Percentiles rank a stretch among this genome's conserved stretches.
phyloP scores from a whole-genome alignment of 148 eudicot species.

The Amaranthus cruentus region DNA sequence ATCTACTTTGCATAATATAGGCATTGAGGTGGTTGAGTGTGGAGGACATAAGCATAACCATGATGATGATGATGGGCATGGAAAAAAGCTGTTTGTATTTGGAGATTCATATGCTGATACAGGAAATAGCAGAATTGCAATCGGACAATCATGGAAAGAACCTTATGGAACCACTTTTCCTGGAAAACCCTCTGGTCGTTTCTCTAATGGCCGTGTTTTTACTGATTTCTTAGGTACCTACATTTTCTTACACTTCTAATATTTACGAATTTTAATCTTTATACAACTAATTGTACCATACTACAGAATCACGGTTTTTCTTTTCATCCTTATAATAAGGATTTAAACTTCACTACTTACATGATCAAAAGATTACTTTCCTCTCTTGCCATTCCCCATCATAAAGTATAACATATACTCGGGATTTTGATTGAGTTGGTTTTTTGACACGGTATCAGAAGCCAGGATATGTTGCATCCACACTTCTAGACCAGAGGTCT shows the following conservation, averaged over 20 bases:
- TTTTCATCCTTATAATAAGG: too few relatives aligned
- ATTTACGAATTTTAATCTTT: neutral
- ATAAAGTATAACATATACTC: too few relatives aligned
- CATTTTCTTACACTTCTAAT: neutral
- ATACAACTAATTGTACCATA: too few relatives aligned
- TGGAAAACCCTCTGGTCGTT: slow-evolving; percentile 80
- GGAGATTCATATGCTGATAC: slow-evolving; percentile 94
- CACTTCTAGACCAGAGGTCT: too few relatives aligned
- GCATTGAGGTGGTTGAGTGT: slow-evolving; percentile 11
- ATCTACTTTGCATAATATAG: neutral
- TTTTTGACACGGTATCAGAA: too few relatives aligned
- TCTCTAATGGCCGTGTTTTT: slow-evolving; percentile 78
- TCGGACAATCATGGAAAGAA: slow-evolving; percentile 42
- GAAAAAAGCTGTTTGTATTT: slow-evolving; percentile 63
- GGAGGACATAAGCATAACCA: neutral
- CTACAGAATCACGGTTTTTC: too few relatives aligned
- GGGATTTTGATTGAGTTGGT: too few relatives aligned
- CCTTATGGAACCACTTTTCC: slow-evolving; percentile 86
- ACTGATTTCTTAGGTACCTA: slow-evolving; percentile 67
- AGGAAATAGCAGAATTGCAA: slow-evolving; percentile 42
- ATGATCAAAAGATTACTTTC: too few relatives aligned
- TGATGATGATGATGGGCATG: neutral
- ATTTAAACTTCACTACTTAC: too few relatives aligned
- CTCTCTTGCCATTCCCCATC: too few relatives aligned
- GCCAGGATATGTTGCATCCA: too few relatives aligned